Conservation (phyloP, 768 basidiomycete genomes). For the Coprinellus micaceus region DNA sequence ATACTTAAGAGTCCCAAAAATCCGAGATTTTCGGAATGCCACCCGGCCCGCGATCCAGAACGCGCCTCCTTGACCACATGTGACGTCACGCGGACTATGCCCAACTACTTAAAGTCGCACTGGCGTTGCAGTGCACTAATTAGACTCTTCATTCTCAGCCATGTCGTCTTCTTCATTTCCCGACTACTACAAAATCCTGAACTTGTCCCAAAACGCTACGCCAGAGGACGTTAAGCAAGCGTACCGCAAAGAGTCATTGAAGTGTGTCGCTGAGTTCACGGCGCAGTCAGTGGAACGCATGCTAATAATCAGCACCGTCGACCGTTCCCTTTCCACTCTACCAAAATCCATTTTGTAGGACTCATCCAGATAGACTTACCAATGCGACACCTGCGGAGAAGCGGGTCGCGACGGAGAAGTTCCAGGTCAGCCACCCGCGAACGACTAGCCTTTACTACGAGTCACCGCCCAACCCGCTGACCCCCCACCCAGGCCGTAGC, state of each 20-base stretch:
- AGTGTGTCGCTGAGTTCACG: too few relatives aligned
- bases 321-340: too few relatives aligned
- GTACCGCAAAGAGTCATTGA: conserved; percentile 78
- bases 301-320: too few relatives aligned
- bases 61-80: too few relatives aligned
- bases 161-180: conserved; percentile 76
- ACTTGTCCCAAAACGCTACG: conserved; percentile 52
- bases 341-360: conserved; percentile 49
- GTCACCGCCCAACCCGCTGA: conserved; percentile 1
- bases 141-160: conserved; percentile 12
- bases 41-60: too few relatives aligned
- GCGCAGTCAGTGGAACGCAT: too few relatives aligned
- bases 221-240: conserved; percentile 71
- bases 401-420: conserved; percentile 73
- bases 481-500: conserved; percentile 63
- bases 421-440: conserved; percentile 53
- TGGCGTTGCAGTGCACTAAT: too few relatives aligned
- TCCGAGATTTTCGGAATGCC: too few relatives aligned
- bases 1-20: too few relatives aligned
- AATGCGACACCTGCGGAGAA: conserved; percentile 71
- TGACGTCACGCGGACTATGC: conserved; percentile 25
- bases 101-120: too few relatives aligned
- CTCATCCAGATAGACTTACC: conserved; percentile 82
- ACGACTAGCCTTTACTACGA: too few relatives aligned
- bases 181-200: conserved; percentile 72